Conservation (phyloP, 306 rosid species). For the Mimosa bimucronata region DNA sequence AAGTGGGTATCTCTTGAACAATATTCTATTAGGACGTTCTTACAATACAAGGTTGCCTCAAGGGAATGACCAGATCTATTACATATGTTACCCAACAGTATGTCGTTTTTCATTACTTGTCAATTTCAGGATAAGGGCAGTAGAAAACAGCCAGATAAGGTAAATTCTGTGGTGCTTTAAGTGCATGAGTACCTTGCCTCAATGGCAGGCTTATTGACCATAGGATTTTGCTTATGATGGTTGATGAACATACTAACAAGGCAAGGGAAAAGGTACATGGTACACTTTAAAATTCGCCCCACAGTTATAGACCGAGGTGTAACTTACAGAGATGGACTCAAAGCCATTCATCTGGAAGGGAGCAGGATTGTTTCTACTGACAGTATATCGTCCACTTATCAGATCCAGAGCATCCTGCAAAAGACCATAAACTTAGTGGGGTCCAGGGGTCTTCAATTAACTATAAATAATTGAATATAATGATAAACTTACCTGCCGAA, state of each 20-base stretch:
- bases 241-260: not conserved
- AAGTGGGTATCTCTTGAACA: conserved; percentile 2
- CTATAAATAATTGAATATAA: conserved; percentile 4
- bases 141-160: conserved; percentile 22
- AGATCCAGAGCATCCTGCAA: conserved; percentile 91
- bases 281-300: too few relatives aligned
- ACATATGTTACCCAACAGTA: not conserved
- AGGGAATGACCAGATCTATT: conserved; percentile 17
- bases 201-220: not conserved
- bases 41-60: conserved; percentile 8
- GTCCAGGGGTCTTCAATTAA: conserved; percentile 13
- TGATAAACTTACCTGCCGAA: conserved; percentile 81
- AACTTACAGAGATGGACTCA: conserved; percentile 77
- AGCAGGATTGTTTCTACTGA: conserved; percentile 63
- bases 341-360: conserved; percentile 65
- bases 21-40: conserved; percentile 18
- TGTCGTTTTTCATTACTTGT: not conserved
- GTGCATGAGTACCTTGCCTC: not conserved
- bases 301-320: not conserved
- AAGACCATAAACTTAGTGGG: conserved; percentile 31
- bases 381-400: conserved; percentile 75
- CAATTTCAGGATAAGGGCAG: conserved; percentile 8
- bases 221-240: not conserved
- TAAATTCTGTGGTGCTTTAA: not conserved
- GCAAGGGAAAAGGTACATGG: not conserved